phyloP scores from a whole-genome alignment of 148 eudicot genomes.

The Silene conica region DNA sequence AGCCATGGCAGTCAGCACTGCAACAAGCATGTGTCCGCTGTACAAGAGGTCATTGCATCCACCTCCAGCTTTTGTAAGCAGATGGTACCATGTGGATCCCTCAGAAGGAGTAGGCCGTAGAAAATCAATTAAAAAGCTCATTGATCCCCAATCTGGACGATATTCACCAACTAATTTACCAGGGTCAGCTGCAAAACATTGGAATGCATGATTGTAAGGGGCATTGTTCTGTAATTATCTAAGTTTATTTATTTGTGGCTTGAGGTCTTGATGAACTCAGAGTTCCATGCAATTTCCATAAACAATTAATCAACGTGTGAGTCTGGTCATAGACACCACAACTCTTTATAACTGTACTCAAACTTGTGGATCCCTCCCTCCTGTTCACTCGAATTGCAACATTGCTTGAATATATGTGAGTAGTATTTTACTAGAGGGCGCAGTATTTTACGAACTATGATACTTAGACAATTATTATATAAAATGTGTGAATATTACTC shows the following conservation, averaged over 20 bases:
- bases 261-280: neutral
- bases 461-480: neutral
- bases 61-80: conserved; percentile 88
- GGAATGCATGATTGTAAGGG: conserved; percentile 1
- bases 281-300: neutral
- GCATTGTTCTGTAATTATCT: conserved; percentile 9
- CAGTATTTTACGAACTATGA: neutral
- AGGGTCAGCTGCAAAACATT: conserved; percentile 48
- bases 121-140: conserved; percentile 83
- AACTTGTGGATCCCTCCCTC: neutral
- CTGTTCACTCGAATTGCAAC: too few relatives aligned
- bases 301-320: too few relatives aligned
- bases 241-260: neutral
- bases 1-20: conserved; percentile 96
- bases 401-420: too few relatives aligned
- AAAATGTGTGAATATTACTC: neutral
- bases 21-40: conserved; percentile 98
- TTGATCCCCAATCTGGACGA: conserved; percentile 86
- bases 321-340: neutral
- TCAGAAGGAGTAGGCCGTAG: conserved; percentile 65
- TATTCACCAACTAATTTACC: conserved; percentile 45
- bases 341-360: neutral
- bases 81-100: conserved; percentile 66
- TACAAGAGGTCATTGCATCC: conserved; percentile 97
- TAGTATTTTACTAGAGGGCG: too few relatives aligned